Base-by-base conservation (phyloP, 495 filamentous ascomycete genomes). In the Clohesyomyces aquaticus region DNA sequence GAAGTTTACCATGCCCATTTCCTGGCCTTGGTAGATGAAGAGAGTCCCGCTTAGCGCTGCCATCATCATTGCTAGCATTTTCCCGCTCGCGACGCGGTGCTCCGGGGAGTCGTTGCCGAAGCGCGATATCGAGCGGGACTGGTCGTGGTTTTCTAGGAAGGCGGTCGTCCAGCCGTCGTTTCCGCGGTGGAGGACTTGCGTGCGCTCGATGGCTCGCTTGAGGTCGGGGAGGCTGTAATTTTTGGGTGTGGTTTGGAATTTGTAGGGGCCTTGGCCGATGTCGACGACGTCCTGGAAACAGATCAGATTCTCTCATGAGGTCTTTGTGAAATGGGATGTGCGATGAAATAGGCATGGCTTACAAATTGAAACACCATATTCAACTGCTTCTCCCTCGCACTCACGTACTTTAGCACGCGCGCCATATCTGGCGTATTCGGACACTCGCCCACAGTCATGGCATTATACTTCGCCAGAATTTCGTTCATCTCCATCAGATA, bases 361-460 rank as follows among this genome's bases (percentile, higher is more conserved):
- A n/a, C n/a, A 68, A 76, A 76, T 27, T 74, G 64, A 62, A 76
- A 75, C 16, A 75, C 57, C 72, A 75, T 75, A 25, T 74, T 62
- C 6, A 76, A 60, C 61, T 70, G 48, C 41, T 70, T 66, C 16
- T 66, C 21, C 3, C 29, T 18, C 11, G 66, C 50, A 22, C 54
- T 50, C 8, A 75, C 65, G 41, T 70, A 73, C 14, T 19, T 18
- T 4, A 73, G 32, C 11, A 76, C 57, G 29, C 41, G 46, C 22
- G 55, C 59, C 1, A 61, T 43, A 18, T 76, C 72, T 4, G 50
- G 67, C 9, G 66, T 70, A 45, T 52, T 19, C 0, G 69, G 65
- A 18, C 65, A 60, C 53, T 76, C 74, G 21, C 74, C 74, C 14
- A 76, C 73, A 0, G 63, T 65, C 47, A 74, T 43, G 3, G 63